phyloP scores from a whole-genome alignment of 2,329 filamentous ascomycete genomes.

The Torrubiellomyces zombiae region DNA sequence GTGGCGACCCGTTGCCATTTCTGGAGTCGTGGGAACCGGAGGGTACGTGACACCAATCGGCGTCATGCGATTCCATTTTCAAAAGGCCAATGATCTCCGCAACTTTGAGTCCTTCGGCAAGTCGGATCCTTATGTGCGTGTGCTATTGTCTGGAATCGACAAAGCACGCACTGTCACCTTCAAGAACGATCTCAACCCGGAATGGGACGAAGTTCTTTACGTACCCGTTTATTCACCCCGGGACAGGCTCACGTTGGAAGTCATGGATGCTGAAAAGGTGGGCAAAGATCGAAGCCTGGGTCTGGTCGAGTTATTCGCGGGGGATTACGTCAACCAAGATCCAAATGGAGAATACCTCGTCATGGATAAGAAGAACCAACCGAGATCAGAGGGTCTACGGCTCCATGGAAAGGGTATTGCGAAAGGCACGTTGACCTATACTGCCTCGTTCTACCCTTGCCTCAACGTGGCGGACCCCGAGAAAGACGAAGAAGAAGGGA shows the following conservation, averaged over 20 bases:
- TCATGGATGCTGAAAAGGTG: conserved; percentile 91
- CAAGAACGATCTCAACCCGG: conserved; percentile 86
- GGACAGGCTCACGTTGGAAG: conserved; percentile 75
- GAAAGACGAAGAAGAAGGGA: conserved; percentile 49
- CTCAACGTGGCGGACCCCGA: conserved; percentile 80
- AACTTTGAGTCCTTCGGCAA: conserved; percentile 94
- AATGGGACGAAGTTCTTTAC: conserved; percentile 93
- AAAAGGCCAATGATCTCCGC: conserved; percentile 63
- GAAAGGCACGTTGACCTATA: conserved; percentile 73
- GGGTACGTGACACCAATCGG: conserved; percentile 90
- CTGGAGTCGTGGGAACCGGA: conserved; percentile 62
- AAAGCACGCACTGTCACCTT: conserved; percentile 89
- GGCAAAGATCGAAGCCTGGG: conserved; percentile 83
- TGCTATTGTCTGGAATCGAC: conserved; percentile 77
- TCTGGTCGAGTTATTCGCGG: conserved; percentile 56
- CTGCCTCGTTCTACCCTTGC: conserved; percentile 77
- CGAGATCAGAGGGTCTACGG: conserved; percentile 50
- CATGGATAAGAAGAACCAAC: conserved; percentile 58
- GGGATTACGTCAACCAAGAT: conserved; percentile 64
- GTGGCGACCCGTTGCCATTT: conserved; percentile 87
- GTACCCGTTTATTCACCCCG: conserved; percentile 72
- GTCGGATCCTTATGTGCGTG: conserved; percentile 84
- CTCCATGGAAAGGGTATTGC: conserved; percentile 54
- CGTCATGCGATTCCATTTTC: conserved; percentile 87
- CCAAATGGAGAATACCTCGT: conserved; percentile 68